Evolutionary conservation across 345 rosid genomes (phyloP), one percentile per base, ranked within the genome.

Genomic region (Geranium brycei): DNA sequence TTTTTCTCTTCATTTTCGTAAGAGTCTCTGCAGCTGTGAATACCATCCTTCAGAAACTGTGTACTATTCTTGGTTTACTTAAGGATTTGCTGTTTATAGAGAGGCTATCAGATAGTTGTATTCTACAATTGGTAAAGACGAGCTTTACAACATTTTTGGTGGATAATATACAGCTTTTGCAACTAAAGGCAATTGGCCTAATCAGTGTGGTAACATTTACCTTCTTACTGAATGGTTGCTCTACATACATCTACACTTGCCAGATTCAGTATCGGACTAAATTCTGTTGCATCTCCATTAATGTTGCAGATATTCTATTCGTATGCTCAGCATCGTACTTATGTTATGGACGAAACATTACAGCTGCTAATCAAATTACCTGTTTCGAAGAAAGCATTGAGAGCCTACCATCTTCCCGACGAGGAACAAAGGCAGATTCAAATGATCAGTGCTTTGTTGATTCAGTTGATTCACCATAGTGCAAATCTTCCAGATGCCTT

Each of bases 401-500:
- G 97, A 75, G 70, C 97, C 5, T 88, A 91, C 85, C 95, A 76
- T 69, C 85, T 95, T 13, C 97, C 99, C 60, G 99, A 91, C 82
- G 99, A 95, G 78, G 99, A 95, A 72, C 96, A 91, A 68, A 85
- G 85, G 77, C 99, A 95, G 78, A 95, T 95, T 76, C 99, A 95
- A 77, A 91, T 88, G 95, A 77, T 91, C 64, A 83, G 96, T 56
- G 99, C 97, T 66, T 76, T 95, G 77, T 86, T 95, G 68, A 83
- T 95, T 78, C 99, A 95, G 76, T 80, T 95, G 82, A 96, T 91
- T 78, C 96, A 91, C 71, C 76, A 79, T 73, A 87, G 97, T 72
- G 90, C 92, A 61, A 86, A 77, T 79, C 90, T 91, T 77, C 99
- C 97, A 73, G 88, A 87, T 70, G 78, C 85, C 68, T 63, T 88